Evolutionary conservation across 371 early-diverging fungal genomes (phyloP), one percentile per base, ranked within the genome.

Genomic region (Mucor circinelloides): DNA sequence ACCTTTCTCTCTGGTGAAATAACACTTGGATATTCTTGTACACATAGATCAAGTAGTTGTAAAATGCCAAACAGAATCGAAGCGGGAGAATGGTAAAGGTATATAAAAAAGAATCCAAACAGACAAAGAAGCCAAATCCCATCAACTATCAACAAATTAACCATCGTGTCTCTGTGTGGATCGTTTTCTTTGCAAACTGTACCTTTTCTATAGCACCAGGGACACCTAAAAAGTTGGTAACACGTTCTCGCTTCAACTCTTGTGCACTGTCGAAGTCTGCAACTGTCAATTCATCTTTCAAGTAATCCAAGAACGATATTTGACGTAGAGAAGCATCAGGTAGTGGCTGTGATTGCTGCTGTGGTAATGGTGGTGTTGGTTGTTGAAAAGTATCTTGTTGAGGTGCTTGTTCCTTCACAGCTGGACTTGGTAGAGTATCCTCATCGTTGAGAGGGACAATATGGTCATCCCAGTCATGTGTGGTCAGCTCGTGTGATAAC

Each of bases 21-120:
- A 69, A 65, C 8, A 59, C 74, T 62, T 62, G 57, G 1, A 69
- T 65, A 32, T 73, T 73, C 32, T 55, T 28, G 44, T 46, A 50
- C 32, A 69, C 48, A 34, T 70, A 68, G 15, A 58, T 60, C n/a
- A 67, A 34, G 73, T 66, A 80, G 50, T 79, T 77, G 58, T 77
- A 75, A 0, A 89, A 64, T 0, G 96, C 95, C 9, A 94, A 76
- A 13, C 89, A 40, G 59, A 96, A 89, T 27, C 97, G 87, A n/a
- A 94, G 76, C 0, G 99, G 99, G 5, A 99, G 79, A 50, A 97
- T 94, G 3, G 97, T 95, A 70, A 98, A 96, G 4, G 93, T 90
- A 71, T 94, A 92, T 15, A 99, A 74, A 67, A 99, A 95, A 1
- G 97, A 91, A 78, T 98, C 98, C 48, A 97, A 75, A 62, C 98